Evolutionary conservation across 805 yeast species (phyloP).

Genomic region (Maudiozyma barnettii): DNA sequence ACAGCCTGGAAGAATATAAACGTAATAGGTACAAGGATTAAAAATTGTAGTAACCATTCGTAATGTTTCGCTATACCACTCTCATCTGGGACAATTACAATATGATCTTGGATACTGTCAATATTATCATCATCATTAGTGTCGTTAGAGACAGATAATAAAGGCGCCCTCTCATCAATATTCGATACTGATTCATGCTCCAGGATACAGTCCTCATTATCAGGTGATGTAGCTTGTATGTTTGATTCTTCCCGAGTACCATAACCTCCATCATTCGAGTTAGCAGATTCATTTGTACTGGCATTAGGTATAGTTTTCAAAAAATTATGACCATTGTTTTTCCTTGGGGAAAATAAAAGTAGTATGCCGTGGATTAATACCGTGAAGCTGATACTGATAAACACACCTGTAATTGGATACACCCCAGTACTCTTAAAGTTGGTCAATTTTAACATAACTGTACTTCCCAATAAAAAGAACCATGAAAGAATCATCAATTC

Average conservation of each 20-base stretch:
- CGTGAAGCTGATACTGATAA: conserved; percentile 15
- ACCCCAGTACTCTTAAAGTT: conserved; percentile 43
- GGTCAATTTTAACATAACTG: conserved; percentile 38
- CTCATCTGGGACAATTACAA: background rate
- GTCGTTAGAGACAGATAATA: conserved; percentile 4
- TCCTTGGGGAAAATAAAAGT: background rate
- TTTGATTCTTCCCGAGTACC: background rate
- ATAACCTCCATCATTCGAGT: background rate
- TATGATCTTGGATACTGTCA: background rate
- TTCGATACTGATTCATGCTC: background rate
- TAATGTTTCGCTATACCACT: conserved; percentile 29
- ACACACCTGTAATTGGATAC: conserved; percentile 39
- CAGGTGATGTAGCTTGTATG: background rate
- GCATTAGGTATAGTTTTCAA: no score
- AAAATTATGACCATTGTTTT: background rate
- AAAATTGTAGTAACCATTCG: conserved; percentile 75
- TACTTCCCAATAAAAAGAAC: conserved; percentile 43
- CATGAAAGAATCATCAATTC: conserved; percentile 51
- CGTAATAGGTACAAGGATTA: conserved; percentile 57
- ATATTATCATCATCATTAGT: background rate
- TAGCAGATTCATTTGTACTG: no score
- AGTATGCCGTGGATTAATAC: conserved; percentile 2
- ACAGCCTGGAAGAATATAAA: conserved; percentile 47
- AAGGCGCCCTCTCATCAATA: conserved; percentile 31
- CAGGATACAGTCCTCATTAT: background rate